Evolutionary conservation across 371 early-diverging fungal species (phyloP), one percentile per base, ranked within the genome.

Genomic region (Mortierella sp.): DNA sequence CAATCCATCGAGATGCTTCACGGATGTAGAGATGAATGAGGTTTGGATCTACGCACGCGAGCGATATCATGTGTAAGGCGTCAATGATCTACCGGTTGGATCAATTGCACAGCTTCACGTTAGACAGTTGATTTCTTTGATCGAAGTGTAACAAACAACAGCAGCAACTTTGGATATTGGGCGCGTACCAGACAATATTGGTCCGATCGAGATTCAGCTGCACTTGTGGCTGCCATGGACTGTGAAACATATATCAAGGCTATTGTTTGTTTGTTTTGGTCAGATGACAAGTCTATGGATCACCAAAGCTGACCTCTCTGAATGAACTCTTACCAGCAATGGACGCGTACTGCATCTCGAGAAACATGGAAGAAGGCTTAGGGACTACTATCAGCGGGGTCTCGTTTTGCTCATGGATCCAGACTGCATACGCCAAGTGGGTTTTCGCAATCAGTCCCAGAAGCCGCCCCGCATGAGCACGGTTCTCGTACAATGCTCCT

Each of bases 21-120:
- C 76, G 79, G 42, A 77, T 79, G 77, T 58, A 83, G 4, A 54
- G 42, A 24, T 79, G 79, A 19, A 79, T 63, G 55, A 83, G 70
- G 16, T 76, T 38, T 0, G 77, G 65, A 9, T 70, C 26, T 26
- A 74, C 44, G 16, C 79, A 83, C 2, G 73, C 50, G n/a, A 83
- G 57, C n/a, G 83, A 73, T 54, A 83, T 57, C 83, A 83, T 79
- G 60, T 79, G 76, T 14, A 76, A 44, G 42, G 74, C 34, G 21
- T 83, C 74, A 52, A 83, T 79, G 0, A 73, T 44, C 83, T 82
- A 45, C 2, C 0, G 8, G n/a, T 9, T 13, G 19, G 42, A 68
- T 7, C 19, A 19, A 24, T 42, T 9, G 44, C 63, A 31, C 63
- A 63, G 34, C 6, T 14, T 5, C 31, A 16, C 0, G 42, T 24